These are phyloP conservation scores for Pelargonium nanum DNA, from an alignment of 345 rosid genomes.

Conservation along the genomic window DNA sequence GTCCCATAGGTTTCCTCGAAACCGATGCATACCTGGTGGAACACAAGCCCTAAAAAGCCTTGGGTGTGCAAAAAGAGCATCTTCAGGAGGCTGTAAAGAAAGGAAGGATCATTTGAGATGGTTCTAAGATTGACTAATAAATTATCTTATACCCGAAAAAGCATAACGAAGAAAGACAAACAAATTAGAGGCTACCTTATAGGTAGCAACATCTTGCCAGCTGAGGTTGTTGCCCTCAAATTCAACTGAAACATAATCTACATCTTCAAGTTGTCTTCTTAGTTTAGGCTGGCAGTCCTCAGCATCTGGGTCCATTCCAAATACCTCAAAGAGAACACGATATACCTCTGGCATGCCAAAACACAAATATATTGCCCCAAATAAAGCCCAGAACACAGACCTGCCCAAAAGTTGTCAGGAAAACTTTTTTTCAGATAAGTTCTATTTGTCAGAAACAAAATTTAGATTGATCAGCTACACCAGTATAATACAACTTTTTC, in stretches of 20 bases:
- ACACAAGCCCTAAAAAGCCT: constrained; percentile 93
- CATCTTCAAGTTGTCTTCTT: constrained; percentile 91
- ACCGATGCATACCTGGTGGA: constrained; percentile 97
- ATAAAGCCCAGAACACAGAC: constrained; percentile 89
- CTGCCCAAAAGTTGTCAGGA: constrained; percentile 21
- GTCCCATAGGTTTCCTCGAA: constrained; percentile 95
- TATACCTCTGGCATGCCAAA: constrained; percentile 97
- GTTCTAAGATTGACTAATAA: not conserved
- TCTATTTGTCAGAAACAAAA: not conserved
- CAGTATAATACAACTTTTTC: not conserved
- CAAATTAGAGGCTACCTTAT: constrained; percentile 36
- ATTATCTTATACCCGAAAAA: not conserved
- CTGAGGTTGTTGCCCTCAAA: constrained; percentile 70
- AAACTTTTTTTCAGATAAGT: not conserved
- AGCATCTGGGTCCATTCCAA: constrained; percentile 94
- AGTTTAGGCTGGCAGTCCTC: constrained; percentile 84
- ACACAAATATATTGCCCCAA: constrained; percentile 89
- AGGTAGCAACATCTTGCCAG: constrained; percentile 90
- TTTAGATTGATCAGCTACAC: not conserved
- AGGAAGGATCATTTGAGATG: not conserved
- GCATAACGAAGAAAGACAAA: not conserved
- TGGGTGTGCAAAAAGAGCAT: constrained; percentile 87
- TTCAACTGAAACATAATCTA: constrained; percentile 87
- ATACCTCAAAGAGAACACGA: constrained; percentile 85
- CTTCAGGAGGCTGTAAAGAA: constrained; percentile 68